These are phyloP conservation scores for Hemerocallis citrina DNA, from an alignment of 106 monocot species.

Conservation along the genomic window DNA sequence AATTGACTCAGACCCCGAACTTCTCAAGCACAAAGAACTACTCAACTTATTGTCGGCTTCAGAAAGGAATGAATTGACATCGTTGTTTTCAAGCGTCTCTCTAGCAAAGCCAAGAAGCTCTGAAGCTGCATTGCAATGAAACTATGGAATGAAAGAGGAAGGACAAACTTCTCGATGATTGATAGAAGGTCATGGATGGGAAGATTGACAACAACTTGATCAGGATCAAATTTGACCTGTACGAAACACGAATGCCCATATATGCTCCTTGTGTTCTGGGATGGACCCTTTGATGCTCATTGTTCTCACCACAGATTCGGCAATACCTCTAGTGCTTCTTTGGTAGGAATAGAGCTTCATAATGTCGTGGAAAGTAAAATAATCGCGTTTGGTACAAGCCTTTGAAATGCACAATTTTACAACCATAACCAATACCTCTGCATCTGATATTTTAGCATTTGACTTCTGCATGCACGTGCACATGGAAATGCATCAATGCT, in stretches of 20 bases:
- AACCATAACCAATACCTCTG: constrained; percentile 25
- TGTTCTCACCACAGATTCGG: constrained; percentile 30
- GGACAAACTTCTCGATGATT: constrained; percentile 27
- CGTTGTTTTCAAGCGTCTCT: constrained; percentile 34
- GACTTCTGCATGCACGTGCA: constrained; percentile 10
- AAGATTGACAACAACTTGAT: constrained; percentile 17
- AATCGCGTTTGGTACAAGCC: constrained; percentile 7
- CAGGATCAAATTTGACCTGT: constrained; percentile 47
- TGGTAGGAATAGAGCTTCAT: constrained; percentile 32
- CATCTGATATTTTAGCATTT: constrained; percentile 1
- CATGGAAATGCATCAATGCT: not conserved
- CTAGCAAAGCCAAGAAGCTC: constrained; percentile 43
- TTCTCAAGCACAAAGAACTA: constrained; percentile 5
- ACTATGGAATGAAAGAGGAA: constrained; percentile 33
- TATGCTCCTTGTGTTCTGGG: constrained; percentile 33
- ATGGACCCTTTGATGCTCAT: constrained; percentile 27
- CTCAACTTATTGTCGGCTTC: not conserved
- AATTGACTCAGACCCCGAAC: constrained; percentile 1
- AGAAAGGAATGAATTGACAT: constrained; percentile 11
- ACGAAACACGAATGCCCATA: constrained; percentile 76
- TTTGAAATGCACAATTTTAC: constrained; percentile 37
- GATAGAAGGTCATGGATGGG: constrained; percentile 22
- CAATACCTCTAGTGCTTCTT: constrained; percentile 15
- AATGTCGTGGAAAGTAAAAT: constrained; percentile 49
- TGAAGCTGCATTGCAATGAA: constrained; percentile 19